Base-by-base conservation (phyloP, 371 early-diverging fungal genomes). In the Smittium mucronatum region DNA sequence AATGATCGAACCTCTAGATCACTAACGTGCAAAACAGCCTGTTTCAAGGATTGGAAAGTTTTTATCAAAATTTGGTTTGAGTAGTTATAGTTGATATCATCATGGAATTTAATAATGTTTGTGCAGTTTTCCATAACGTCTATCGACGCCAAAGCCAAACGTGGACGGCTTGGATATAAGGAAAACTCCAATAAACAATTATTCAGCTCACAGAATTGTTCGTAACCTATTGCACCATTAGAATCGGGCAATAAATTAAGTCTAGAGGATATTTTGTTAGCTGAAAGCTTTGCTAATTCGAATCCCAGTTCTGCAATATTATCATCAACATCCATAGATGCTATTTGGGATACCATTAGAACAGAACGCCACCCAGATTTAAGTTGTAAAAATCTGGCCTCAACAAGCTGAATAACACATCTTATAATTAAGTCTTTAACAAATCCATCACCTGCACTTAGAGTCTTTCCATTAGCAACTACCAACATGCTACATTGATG, bases 401-500 rank as follows among this genome's bases (percentile, higher is more conserved):
- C 89, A 63, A 94, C 88, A 82, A 96, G 88, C 78, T 94, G 93
- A 57, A 88, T 86, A 28, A 96, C 73, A 73, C 94, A 96, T 26
- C 89, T 85, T 58, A 96, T 74, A 0, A 89, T 92, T 93, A 94
- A 92, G 75, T 96, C 97, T 77, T 93, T 93, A 76, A 96, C 90
- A 59, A 87, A 82, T 30, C 84, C 76, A 70, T 89, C 79, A 2
- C 71, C 77, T 0, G 36, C 65, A 17, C 70, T 58, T 2, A 58
- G 60, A 25, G 57, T 33, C 1, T 71, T 29, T 17, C 74, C 69
- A 69, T 64, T 69, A 34, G 36, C 58, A 69, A 69, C 64, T 16
- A 64, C 64, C 2, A 2, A 31, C 31, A 69, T 28, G 28, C 36
- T 67, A 58, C 63, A 64, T 61, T 69, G 69, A 29, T 69, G 69